These are phyloP conservation scores for Picocystis salinarum DNA, from an alignment of 139 green algal species.

Conservation along the genomic window DNA sequence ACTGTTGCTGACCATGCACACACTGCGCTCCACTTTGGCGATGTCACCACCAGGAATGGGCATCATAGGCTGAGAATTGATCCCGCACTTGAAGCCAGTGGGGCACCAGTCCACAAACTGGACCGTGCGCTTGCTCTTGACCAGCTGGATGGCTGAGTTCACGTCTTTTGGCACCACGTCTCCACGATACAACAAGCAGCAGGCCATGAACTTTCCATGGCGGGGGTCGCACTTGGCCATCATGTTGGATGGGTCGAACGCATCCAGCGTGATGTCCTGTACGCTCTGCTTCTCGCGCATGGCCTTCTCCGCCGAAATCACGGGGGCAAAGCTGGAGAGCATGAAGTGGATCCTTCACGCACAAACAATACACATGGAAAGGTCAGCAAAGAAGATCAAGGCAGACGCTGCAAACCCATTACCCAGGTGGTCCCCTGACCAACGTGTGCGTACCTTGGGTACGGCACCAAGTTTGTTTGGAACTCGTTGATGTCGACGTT, in stretches of 20 bases:
- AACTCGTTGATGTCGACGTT: constrained; percentile 41
- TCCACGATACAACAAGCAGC: constrained; percentile 11
- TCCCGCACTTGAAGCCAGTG: constrained; percentile 10
- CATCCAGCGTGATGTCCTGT: not conserved
- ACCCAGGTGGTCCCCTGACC: no score
- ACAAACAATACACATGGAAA: no score
- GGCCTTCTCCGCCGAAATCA: constrained; percentile 4
- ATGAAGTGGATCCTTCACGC: no score
- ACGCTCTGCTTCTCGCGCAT: constrained; percentile 1
- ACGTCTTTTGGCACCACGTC: constrained; percentile 13
- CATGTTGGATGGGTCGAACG: constrained; percentile 3
- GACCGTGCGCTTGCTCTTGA: constrained; percentile 11
- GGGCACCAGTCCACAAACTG: constrained; percentile 13
- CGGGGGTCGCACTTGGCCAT: constrained; percentile 5
- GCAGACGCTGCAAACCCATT: no score
- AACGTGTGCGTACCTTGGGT: constrained; percentile 29
- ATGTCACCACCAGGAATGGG: constrained; percentile 6
- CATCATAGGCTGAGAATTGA: constrained; percentile 10
- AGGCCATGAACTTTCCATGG: constrained; percentile 11
- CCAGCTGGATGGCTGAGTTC: constrained; percentile 5
- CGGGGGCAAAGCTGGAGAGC: constrained; percentile 1
- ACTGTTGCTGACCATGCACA: constrained; percentile 13
- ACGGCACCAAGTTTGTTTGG: constrained; percentile 41
- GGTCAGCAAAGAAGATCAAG: no score
- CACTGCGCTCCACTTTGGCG: constrained; percentile 10